phyloP scores from a whole-genome alignment of 1,139 yeast genomes.

The Blastobotrys niveus region DNA sequence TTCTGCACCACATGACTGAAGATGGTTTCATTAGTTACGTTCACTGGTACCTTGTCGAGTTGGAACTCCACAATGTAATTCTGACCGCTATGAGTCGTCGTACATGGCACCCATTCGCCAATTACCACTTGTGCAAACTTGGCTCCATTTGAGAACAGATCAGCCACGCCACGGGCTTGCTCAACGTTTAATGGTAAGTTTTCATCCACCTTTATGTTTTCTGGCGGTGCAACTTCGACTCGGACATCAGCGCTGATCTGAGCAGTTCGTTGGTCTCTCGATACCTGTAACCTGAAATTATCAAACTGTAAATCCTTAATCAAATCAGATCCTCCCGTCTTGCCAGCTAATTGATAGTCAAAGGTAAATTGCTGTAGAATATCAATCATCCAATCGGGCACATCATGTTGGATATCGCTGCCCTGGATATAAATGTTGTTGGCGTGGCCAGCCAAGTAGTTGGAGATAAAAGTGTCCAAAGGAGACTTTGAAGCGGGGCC shows the following conservation, averaged over 20 bases:
- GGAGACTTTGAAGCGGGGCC: constrained; percentile 21
- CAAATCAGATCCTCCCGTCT: constrained; percentile 21
- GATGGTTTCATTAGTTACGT: constrained; percentile 28
- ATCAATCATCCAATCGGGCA: constrained; percentile 23
- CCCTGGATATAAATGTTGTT: constrained; percentile 20
- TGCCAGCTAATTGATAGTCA: constrained; percentile 19
- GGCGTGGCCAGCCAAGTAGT: constrained; percentile 22
- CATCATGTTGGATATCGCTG: constrained; percentile 14
- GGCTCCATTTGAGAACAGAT: constrained; percentile 25
- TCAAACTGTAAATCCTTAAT: constrained; percentile 23
- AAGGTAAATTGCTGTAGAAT: constrained; percentile 17
- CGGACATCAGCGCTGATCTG: constrained; percentile 24
- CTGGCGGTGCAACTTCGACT: constrained; percentile 24
- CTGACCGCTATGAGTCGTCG: constrained; percentile 21
- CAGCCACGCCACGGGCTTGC: constrained; percentile 30
- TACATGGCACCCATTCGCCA: constrained; percentile 34
- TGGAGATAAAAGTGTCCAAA: constrained; percentile 22
- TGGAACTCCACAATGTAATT: constrained; percentile 26
- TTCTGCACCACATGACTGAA: constrained; percentile 29
- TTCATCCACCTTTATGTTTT: constrained; percentile 17
- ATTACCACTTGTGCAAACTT: constrained; percentile 31
- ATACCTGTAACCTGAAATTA: constrained; percentile 22
- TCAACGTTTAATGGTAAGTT: constrained; percentile 19
- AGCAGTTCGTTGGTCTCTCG: constrained; percentile 21
- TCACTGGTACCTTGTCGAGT: constrained; percentile 30